These are phyloP conservation scores for Pyropia yezoensis DNA, from an alignment of 23 red algal species.

Conservation along the genomic window DNA sequence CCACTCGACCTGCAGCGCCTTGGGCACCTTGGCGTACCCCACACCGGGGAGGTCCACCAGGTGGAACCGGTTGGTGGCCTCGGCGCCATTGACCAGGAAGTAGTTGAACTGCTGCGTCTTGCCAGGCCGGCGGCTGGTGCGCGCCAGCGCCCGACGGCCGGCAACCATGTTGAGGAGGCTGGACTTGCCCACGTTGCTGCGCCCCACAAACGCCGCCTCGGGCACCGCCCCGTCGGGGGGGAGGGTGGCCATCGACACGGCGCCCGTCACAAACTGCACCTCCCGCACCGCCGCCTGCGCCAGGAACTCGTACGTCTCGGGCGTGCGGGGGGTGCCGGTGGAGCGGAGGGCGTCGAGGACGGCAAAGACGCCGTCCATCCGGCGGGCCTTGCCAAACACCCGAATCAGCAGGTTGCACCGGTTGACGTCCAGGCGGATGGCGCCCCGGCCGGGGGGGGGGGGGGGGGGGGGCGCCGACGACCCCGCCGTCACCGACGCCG, in stretches of 20 bases:
- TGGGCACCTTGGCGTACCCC: constrained; percentile 75
- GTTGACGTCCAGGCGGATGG: constrained; percentile 1
- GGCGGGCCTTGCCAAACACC: constrained; percentile 40
- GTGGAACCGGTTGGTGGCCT: constrained; percentile 48
- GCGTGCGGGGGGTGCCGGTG: constrained; percentile 16
- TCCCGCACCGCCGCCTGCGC: constrained; percentile 64
- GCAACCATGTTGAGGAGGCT: constrained; percentile 84
- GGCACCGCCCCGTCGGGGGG: constrained; percentile 30
- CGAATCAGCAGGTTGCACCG: constrained; percentile 36
- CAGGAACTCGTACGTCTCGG: constrained; percentile 58
- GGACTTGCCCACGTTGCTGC: constrained; percentile 89
- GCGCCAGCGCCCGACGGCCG: constrained; percentile 57
- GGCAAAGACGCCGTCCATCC: constrained; percentile 42
- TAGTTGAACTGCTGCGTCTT: constrained; percentile 96
- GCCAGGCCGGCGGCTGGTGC: constrained; percentile 67
- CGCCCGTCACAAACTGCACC: constrained; percentile 76
- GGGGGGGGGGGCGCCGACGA: neutral
- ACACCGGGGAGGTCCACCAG: constrained; percentile 83
- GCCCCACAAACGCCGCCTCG: constrained; percentile 85
- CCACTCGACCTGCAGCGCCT: constrained; percentile 56
- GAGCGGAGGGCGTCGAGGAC: constrained; percentile 53
- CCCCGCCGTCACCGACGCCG: neutral
- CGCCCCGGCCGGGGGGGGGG: no score
- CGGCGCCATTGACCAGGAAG: constrained; percentile 77
- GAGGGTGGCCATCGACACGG: constrained; percentile 75